Percentiles rank a stretch among this genome's conserved stretches.
Evolutionary conservation across 169 alveolate species (phyloP).

Genomic region (Cryptosporidium sp.): DNA sequence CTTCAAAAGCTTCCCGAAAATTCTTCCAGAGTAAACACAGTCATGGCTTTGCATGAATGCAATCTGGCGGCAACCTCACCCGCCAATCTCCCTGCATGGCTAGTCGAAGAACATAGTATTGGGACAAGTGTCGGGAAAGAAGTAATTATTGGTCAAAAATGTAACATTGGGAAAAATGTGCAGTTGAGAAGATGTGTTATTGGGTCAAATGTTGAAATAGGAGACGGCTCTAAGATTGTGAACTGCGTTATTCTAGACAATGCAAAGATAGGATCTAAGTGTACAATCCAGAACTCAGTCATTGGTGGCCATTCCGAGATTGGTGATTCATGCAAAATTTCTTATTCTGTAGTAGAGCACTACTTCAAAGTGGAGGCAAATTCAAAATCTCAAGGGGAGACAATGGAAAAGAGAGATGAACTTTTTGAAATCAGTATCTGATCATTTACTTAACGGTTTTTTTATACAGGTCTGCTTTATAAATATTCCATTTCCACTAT

Average conservation of each 20-base stretch:
- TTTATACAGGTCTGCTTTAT: background rate
- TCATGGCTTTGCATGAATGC: conserved; percentile 44
- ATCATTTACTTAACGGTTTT: background rate
- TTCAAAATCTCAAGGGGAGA: conserved; percentile 54
- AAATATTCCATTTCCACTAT: background rate
- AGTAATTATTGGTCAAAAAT: conserved; percentile 19
- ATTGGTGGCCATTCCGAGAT: conserved; percentile 3
- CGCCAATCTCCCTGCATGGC: conserved; percentile 27
- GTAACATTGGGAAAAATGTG: conserved; percentile 32
- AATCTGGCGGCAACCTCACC: conserved; percentile 55
- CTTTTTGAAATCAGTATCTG: conserved; percentile 37
- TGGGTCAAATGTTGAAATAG: conserved; percentile 37
- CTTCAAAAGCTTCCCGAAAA: background rate
- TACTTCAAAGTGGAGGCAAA: conserved; percentile 22
- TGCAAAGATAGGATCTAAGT: conserved; percentile 42
- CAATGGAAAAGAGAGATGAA: conserved; percentile 50
- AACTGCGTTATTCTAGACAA: conserved; percentile 43
- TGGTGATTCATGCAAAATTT: conserved; percentile 30
- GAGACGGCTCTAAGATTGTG: conserved; percentile 65
- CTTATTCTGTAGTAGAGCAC: conserved; percentile 34
- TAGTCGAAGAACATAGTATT: background rate
- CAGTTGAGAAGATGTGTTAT: conserved; percentile 54
- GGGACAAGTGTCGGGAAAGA: conserved; percentile 40
- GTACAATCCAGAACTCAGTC: conserved; percentile 68
- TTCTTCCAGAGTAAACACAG: conserved; percentile 29